These are phyloP conservation scores for Scheffersomyces segobiensis DNA, from an alignment of 1,139 yeast genomes.

Conservation along the genomic window DNA sequence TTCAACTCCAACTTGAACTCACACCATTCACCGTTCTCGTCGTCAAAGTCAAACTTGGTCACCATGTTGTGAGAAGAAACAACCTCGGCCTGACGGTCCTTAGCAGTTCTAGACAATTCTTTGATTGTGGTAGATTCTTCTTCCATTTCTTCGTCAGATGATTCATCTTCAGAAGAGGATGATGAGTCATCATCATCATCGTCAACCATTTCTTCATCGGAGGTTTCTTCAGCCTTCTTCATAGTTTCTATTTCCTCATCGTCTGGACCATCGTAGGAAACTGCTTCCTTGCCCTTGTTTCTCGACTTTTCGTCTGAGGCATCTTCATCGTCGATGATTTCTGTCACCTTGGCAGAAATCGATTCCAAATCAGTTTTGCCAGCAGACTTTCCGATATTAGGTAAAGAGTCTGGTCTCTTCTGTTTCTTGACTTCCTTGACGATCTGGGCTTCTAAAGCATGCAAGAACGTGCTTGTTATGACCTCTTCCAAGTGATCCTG, in stretches of 20 bases:
- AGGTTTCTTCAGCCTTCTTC: conserved; percentile 76
- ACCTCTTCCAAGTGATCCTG: conserved; percentile 76
- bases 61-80: conserved; percentile 71
- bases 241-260: conserved; percentile 88
- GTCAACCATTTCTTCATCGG: conserved; percentile 58
- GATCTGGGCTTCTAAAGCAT: conserved; percentile 69
- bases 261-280: conserved; percentile 92
- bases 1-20: conserved; percentile 81
- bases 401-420: conserved; percentile 56
- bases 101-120: conserved; percentile 58
- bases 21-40: conserved; percentile 87
- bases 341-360: conserved; percentile 32
- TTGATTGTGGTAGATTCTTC: conserved; percentile 19
- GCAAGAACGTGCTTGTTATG: conserved; percentile 64
- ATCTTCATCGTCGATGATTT: conserved; percentile 27
- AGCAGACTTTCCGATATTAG: conserved; percentile 73
- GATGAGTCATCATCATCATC: conserved; percentile 39
- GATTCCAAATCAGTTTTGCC: conserved; percentile 54
- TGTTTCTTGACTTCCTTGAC: conserved; percentile 83
- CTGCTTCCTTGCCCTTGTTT: conserved; percentile 75
- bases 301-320: conserved; percentile 65
- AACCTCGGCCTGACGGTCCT: conserved; percentile 83
- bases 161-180: conserved; percentile 35
- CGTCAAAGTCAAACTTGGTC: conserved; percentile 86
- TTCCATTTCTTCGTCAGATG: conserved; percentile 28